A percentile compares a stretch with the other conserved stretches of the same genome.
Evolutionary conservation across 1,284 basidiomycete species (phyloP).

Genomic region (Marasmius sp.): DNA sequence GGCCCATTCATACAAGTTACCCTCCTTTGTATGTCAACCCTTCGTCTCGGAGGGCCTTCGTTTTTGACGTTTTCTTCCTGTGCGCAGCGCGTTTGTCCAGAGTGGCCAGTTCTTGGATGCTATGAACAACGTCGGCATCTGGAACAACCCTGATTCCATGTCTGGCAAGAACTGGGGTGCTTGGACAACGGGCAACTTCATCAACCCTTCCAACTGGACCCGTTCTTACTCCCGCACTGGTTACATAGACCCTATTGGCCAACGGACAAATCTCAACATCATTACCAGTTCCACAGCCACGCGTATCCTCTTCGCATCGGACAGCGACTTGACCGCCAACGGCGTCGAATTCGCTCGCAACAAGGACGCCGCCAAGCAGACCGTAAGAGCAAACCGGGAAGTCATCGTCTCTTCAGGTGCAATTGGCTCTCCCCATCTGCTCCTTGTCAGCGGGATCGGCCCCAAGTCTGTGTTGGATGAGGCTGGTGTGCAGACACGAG

Average conservation of each 20-base stretch:
- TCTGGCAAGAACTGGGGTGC: conserved; percentile 50
- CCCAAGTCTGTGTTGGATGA: conserved; percentile 53
- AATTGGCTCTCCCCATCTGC: conserved; percentile 64
- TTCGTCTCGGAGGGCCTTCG: neutral
- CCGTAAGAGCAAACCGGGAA: conserved; percentile 50
- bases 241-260: conserved; percentile 65
- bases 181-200: conserved; percentile 60
- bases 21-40: conserved; percentile 46
- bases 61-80: neutral
- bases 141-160: conserved; percentile 42
- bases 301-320: conserved; percentile 53
- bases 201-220: conserved; percentile 67
- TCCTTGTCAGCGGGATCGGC: conserved; percentile 75
- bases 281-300: conserved; percentile 58
- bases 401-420: conserved; percentile 65
- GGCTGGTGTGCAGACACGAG: conserved; percentile 46
- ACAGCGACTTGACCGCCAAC: conserved; percentile 48
- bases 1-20: conserved; percentile 47
- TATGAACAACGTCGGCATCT: conserved; percentile 45
- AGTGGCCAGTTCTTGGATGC: conserved; percentile 54
- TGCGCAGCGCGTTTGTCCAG: conserved; percentile 46
- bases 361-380: conserved; percentile 15
- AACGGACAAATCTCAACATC: conserved; percentile 64
- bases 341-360: conserved; percentile 52
- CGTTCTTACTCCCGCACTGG: conserved; percentile 68